Evolutionary conservation across 2,329 filamentous ascomycete species (phyloP).

Genomic region (Nannizziopsis arthrosporioides): DNA sequence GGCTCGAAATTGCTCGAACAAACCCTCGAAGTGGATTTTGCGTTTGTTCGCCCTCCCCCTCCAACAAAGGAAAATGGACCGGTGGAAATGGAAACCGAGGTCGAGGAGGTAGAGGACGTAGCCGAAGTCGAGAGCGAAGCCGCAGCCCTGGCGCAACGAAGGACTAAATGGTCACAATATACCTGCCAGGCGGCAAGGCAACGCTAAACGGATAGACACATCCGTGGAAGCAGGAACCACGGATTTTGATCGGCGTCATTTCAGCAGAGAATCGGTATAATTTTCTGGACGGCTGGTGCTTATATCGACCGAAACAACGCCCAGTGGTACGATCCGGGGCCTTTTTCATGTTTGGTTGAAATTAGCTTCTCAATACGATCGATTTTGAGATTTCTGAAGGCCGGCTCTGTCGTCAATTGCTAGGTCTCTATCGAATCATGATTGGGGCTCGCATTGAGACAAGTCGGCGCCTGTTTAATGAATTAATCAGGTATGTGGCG

Average conservation of each 20-base stretch:
- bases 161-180: background rate
- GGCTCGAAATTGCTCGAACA: slow-evolving; percentile 52
- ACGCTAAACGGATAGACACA: background rate
- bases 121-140: slow-evolving; percentile 36
- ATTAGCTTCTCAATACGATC: too few relatives aligned
- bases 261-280: too few relatives aligned
- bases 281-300: too few relatives aligned
- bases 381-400: background rate
- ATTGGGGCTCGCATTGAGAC: slow-evolving; percentile 1
- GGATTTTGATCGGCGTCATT: too few relatives aligned
- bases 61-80: slow-evolving; percentile 30
- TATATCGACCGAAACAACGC: too few relatives aligned
- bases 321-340: background rate
- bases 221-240: too few relatives aligned
- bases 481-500: slow-evolving; percentile 9
- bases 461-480: slow-evolving; percentile 13
- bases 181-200: background rate
- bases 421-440: background rate
- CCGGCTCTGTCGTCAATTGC: background rate
- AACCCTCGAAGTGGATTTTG: slow-evolving; percentile 54
- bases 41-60: slow-evolving; percentile 52
- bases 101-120: slow-evolving; percentile 30
- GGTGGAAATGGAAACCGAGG: slow-evolving; percentile 32
- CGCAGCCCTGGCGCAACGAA: slow-evolving; percentile 32
- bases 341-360: background rate